phyloP scores from a whole-genome alignment of 2,329 filamentous ascomycete genomes.

The Diatrype stigma region DNA sequence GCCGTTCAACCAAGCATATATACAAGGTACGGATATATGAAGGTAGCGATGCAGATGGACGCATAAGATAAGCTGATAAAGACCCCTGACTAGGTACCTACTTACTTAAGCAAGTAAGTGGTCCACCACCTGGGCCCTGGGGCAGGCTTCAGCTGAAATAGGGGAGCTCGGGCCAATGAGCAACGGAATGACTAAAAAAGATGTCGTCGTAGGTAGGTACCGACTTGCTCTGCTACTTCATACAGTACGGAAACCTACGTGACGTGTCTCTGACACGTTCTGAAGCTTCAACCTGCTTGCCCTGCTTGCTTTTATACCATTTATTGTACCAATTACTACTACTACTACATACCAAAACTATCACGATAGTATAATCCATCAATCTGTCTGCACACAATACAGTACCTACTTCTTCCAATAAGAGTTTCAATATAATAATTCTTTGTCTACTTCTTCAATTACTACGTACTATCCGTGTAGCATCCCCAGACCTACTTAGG shows the following conservation, averaged over 20 bases:
- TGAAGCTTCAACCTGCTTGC: background rate
- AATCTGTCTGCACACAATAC: background rate
- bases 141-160: too few relatives aligned
- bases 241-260: background rate
- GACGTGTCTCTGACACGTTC: background rate
- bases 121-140: background rate
- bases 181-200: background rate
- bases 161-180: background rate
- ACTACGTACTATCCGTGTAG: too few relatives aligned
- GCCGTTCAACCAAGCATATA: too few relatives aligned
- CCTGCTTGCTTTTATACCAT: background rate
- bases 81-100: background rate
- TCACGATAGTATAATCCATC: background rate
- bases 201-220: too few relatives aligned
- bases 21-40: too few relatives aligned
- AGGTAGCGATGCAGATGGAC: too few relatives aligned
- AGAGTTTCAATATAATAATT: background rate
- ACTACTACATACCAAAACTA: too few relatives aligned
- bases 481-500: too few relatives aligned
- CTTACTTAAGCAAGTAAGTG: background rate
- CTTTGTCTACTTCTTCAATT: too few relatives aligned
- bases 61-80: too few relatives aligned
- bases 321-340: too few relatives aligned
- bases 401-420: background rate
- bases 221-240: too few relatives aligned